Base-by-base conservation (phyloP, 2,329 filamentous ascomycete genomes). In the Zymoseptoria pseudotritici region DNA sequence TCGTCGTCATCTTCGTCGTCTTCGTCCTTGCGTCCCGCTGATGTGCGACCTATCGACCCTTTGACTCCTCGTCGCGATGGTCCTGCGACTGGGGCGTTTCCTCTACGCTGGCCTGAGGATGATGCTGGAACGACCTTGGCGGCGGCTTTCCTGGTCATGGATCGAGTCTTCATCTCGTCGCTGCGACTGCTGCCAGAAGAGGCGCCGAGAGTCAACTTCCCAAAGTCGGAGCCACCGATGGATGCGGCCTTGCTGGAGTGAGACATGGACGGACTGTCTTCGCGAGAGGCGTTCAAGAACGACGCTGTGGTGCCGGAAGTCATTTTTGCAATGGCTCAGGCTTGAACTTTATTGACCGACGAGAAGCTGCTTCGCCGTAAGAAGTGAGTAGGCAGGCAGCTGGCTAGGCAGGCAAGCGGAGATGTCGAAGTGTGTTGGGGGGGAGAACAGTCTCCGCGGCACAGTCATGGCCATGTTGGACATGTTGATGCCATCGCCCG, bases 171-270 rank as follows among this genome's bases (percentile, higher is more conserved):
- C n/a, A 59, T 58, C 54, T 53, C 55, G 51, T 52, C 54, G 54
- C 58, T 57, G 29, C 55, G 19, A 22, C 29, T 54, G 22, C 54
- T 59, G 50, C 54, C n/a, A 42, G 36, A 46, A n/a, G 53, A 29
- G 21, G 21, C 56, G 20, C 24, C 46, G 36, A 61, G 53, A 42
- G 19, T 51, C 26, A 61, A 54, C 42, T 63, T 63, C 58, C 58
- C 63, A 10, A 66, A 29, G 4, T 63, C 63, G 31, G 65, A 65
- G 55, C 63, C 61, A 11, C 60, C 63, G 22, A 65, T 59, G 49
- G 59, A 61, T 4, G 55, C 51, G 20, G 59, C 26, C 50, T 57
- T 60, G 57, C 54, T 60, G 42, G 54, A 55, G 36, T 56, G 61
- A 22, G 63, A 65, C 65, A 66, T 66, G 54, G 57, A 55, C 46